Conservation (phyloP, 495 filamentous ascomycete species). For the Penicillium mononematosum region DNA sequence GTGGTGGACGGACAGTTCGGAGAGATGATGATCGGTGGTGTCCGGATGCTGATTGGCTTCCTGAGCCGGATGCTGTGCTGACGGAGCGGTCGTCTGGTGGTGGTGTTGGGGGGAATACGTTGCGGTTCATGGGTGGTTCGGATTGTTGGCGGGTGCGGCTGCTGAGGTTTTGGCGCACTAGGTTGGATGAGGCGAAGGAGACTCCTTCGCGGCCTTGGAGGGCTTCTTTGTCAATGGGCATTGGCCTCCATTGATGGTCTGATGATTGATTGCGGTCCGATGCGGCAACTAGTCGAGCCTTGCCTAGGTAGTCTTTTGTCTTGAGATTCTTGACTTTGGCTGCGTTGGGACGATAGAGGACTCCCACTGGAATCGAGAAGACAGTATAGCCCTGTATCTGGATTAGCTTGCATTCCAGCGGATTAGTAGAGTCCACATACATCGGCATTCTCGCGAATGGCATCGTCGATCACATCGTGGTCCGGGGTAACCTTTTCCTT, state of each 20-base stretch:
- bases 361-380: conserved; percentile 95
- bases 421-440: conserved; percentile 46
- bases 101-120: conserved; percentile 92
- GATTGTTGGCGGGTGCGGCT: conserved; percentile 78
- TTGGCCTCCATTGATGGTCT: conserved; percentile 28
- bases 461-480: conserved; percentile 97
- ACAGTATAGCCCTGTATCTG: conserved; percentile 84
- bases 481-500: conserved; percentile 94
- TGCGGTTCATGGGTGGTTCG: conserved; percentile 80
- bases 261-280: conserved; percentile 57
- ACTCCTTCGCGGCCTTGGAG: conserved; percentile 81
- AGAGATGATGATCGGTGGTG: conserved; percentile 31
- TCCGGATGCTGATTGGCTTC: conserved; percentile 7
- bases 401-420: conserved; percentile 12
- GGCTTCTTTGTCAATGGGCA: conserved; percentile 30
- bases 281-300: conserved; percentile 90
- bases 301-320: conserved; percentile 94
- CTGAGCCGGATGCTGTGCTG: conserved; percentile 18
- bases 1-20: conserved; percentile 38
- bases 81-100: conserved; percentile 77
- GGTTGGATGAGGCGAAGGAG: conserved; percentile 85
- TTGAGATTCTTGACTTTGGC: conserved; percentile 98
- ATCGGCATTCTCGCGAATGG: conserved; percentile 88
- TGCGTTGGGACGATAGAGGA: conserved; percentile 92
- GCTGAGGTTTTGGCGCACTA: conserved; percentile 78